Evolutionary conservation across 768 basidiomycete genomes (phyloP).

Genomic region (Agaricus sinodeliciosus): DNA sequence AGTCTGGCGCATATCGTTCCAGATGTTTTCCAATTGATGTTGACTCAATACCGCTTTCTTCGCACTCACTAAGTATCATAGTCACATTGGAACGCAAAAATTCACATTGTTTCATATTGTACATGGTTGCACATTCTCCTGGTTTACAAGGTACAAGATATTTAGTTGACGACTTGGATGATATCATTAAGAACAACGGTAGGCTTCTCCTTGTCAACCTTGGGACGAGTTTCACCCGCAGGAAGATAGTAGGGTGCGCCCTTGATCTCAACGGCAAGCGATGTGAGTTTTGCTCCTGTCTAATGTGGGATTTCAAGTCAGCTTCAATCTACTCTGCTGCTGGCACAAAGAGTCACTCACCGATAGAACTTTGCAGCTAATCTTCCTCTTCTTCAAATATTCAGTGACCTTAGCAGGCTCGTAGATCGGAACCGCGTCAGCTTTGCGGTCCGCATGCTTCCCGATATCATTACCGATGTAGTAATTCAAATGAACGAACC

Average conservation of each 20-base stretch:
- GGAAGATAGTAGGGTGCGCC: neutral
- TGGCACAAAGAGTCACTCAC: neutral
- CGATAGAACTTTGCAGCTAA: neutral
- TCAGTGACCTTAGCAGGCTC: conserved; percentile 13
- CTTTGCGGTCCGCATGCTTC: conserved; percentile 1
- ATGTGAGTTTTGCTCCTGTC: neutral
- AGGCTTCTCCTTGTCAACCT: neutral
- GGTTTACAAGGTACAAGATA: neutral
- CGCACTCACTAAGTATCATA: too few relatives aligned
- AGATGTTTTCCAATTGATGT: too few relatives aligned
- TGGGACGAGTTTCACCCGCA: neutral
- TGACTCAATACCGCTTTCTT: too few relatives aligned
- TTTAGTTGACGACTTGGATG: neutral
- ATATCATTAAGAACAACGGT: neutral
- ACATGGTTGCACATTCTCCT: too few relatives aligned
- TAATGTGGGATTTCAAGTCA: neutral
- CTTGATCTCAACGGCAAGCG: neutral
- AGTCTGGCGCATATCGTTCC: too few relatives aligned
- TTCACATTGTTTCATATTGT: too few relatives aligned
- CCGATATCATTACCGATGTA: conserved; percentile 19
- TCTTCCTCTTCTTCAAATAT: neutral
- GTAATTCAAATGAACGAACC: conserved; percentile 32
- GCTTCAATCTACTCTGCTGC: neutral
- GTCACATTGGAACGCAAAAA: too few relatives aligned
- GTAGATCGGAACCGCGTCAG: neutral